Evolutionary conservation across 768 basidiomycete genomes (phyloP).

Genomic region (Guyanaporus albipodus): DNA sequence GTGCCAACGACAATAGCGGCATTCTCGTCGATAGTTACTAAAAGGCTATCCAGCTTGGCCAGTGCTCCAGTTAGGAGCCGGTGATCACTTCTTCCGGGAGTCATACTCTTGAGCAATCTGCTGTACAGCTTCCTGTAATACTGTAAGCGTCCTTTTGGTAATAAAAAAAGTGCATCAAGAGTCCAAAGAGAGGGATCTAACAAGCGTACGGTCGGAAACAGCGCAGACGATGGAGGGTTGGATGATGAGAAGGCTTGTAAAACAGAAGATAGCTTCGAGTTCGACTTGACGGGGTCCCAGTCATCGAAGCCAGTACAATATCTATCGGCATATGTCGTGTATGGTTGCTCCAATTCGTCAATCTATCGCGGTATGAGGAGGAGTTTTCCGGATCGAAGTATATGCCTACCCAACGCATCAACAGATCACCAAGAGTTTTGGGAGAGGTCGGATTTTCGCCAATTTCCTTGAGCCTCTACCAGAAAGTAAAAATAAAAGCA

Average conservation of each 20-base stretch:
- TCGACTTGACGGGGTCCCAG: slow-evolving; percentile 78
- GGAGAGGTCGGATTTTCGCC: slow-evolving; percentile 90
- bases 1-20: slow-evolving; percentile 34
- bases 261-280: slow-evolving; percentile 63
- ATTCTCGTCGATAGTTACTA: slow-evolving; percentile 62
- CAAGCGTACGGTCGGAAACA: slow-evolving; percentile 32
- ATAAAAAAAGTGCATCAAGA: slow-evolving; percentile 80
- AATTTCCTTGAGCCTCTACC: slow-evolving; percentile 89
- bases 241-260: slow-evolving; percentile 65
- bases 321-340: slow-evolving; percentile 72
- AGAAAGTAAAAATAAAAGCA: slow-evolving; percentile 12
- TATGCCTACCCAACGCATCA: slow-evolving; percentile 91
- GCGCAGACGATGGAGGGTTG: slow-evolving; percentile 52
- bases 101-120: slow-evolving; percentile 80
- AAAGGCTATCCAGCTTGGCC: slow-evolving; percentile 72
- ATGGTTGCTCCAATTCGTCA: slow-evolving; percentile 85
- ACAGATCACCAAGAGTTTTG: slow-evolving; percentile 88
- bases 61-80: slow-evolving; percentile 73
- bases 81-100: slow-evolving; percentile 84
- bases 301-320: slow-evolving; percentile 76
- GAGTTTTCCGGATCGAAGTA: slow-evolving; percentile 5
- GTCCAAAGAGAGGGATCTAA: slow-evolving; percentile 60
- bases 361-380: slow-evolving; percentile 51
- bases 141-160: slow-evolving; percentile 78
- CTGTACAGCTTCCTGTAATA: slow-evolving; percentile 93